Base-by-base conservation (phyloP, 345 rosid genomes). In the Xanthoceras sorbifolium region DNA sequence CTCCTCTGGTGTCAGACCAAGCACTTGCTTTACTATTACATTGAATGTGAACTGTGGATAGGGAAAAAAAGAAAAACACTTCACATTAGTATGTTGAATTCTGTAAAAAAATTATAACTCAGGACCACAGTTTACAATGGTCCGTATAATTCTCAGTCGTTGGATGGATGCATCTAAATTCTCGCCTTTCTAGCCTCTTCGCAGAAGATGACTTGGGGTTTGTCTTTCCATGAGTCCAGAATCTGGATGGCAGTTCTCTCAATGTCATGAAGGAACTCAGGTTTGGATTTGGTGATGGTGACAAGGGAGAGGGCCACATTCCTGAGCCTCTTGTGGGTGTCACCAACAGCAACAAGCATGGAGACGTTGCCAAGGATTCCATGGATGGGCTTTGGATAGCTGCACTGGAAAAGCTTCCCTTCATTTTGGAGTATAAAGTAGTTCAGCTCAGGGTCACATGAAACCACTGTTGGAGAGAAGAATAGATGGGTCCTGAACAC, bases 371-470 rank as follows among this genome's bases (percentile, higher is more conserved):
- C 94, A 26, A 90, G 90, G 69, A 88, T 83, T 67, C 86, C 89
- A 72, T 82, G 89, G 69, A 90, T 88, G 1, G 90, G 79, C 71
- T 78, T 82, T 0, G 93, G 96, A 60, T 89, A 91, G 73, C 93
- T 86, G 55, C 82, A 84, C 73, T 86, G 84, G 72, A 91, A 90
- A 71, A 88, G 32, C 85, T 86, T 84, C 71, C 93, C 93, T 79
- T 91, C 93, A 29, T 85, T 89, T 54, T 91, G 93, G 12, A 91
- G 78, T 29, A 91, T 82, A 81, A 88, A 89, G 66, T 86, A 86
- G 82, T 91, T 91, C 66, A 87, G 78, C 68, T 90, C 96, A n/a
- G 87, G 88, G 77, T 91, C 96, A 74, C 85, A 86, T 2, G 92
- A 90, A 31, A 91, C 89, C 22, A 91, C 82, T 0, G 96, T 88